Conservation (phyloP, 169 alveolate genomes). For the Eimeria maxima region DNA sequence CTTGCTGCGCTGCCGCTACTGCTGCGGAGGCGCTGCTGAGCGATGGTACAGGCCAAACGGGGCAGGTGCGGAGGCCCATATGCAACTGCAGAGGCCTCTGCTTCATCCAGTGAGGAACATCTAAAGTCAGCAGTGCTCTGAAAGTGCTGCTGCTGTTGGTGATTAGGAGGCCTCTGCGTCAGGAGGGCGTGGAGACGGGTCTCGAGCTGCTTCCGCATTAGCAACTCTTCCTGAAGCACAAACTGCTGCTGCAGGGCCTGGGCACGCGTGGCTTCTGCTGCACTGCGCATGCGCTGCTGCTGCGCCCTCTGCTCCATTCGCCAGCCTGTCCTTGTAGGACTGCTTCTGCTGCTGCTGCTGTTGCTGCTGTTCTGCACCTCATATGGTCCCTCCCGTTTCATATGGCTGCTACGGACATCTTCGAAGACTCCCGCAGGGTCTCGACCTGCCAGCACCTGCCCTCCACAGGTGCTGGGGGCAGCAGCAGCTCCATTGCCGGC, state of each 20-base stretch:
- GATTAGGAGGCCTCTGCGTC: background rate
- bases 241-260: slow-evolving; percentile 69
- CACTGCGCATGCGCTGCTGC: slow-evolving; percentile 32
- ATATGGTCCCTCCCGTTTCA: background rate
- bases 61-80: slow-evolving; percentile 30
- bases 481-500: background rate
- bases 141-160: slow-evolving; percentile 41
- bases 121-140: background rate
- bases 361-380: slow-evolving; percentile 8
- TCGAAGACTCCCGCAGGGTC: slow-evolving; percentile 32
- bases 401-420: background rate
- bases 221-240: slow-evolving; percentile 57
- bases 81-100: background rate
- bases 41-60: slow-evolving; percentile 35
- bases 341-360: slow-evolving; percentile 56
- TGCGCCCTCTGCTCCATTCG: slow-evolving; percentile 41
- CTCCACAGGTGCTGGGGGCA: background rate
- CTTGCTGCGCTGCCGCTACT: background rate
- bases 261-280: slow-evolving; percentile 42
- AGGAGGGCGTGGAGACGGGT: slow-evolving; percentile 68
- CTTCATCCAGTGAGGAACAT: background rate
- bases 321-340: slow-evolving; percentile 28
- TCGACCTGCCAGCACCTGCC: slow-evolving; percentile 17
- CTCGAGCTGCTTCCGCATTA: slow-evolving; percentile 47
- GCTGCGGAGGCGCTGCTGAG: slow-evolving; percentile 57